Percentiles rank a stretch among this genome's conserved stretches.
Evolutionary conservation across 345 rosid genomes (phyloP).

Genomic region (Gossypium anomalum): DNA sequence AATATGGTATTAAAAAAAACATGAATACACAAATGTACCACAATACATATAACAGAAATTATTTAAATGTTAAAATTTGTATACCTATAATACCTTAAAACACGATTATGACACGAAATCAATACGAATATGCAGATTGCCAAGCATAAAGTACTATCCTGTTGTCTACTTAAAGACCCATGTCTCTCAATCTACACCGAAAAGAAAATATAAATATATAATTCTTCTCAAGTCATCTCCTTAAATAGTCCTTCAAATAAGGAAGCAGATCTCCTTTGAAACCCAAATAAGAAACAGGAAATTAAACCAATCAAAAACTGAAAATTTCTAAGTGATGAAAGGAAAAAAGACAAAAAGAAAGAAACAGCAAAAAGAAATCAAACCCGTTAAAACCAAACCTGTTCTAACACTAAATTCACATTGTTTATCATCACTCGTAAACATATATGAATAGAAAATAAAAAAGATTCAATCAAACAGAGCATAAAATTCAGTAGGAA

Average conservation of each 20-base stretch:
- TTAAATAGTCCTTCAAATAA: neutral
- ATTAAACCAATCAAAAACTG: conserved; percentile 2
- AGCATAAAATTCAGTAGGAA: neutral
- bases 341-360: neutral
- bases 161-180: neutral
- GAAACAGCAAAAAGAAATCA: neutral
- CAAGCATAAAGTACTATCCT: neutral
- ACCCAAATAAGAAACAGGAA: neutral
- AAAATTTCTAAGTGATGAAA: neutral
- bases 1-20: neutral
- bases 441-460: neutral
- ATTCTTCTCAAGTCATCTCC: neutral
- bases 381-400: conserved; percentile 3
- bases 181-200: neutral
- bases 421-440: neutral
- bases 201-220: neutral
- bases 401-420: neutral
- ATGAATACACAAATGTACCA: neutral
- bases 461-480: neutral
- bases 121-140: neutral
- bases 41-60: neutral
- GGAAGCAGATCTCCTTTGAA: neutral
- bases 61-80: neutral
- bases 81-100: neutral
- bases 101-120: neutral